Evolutionary conservation across 352 stramenopile species (phyloP), one percentile per base, ranked within the genome.

Genomic region (Phytophthora constricta): DNA sequence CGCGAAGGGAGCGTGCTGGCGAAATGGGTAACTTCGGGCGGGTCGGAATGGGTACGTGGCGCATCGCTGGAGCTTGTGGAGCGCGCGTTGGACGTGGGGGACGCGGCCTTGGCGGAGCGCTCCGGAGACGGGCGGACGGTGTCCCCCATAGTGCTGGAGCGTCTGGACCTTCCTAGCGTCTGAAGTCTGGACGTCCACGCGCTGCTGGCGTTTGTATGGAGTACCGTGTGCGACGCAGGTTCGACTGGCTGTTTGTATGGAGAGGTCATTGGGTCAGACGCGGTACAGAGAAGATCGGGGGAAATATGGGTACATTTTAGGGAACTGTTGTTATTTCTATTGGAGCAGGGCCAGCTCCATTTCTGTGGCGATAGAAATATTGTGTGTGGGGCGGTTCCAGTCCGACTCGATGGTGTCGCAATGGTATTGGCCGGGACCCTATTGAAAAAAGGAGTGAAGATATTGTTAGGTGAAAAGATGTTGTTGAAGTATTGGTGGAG

Each of bases 331-430:
- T 28, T 9, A n/a, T n/a, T n/a, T 67, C 54, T 57, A 70, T n/a
- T 76, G 76, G 37, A 90, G 60, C 74, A 90, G 90, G 41, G 84
- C 84, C 3, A 90, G 58, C 52, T 93, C 84, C 86, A 94, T 94
- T 54, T 94, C 84, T 3, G 86, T 94, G 20, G 86, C 86, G 62
- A 94, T 94, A 14, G 84, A 89, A 65, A 94, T 92, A 74, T 94
- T 94, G 72, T 92, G 89, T 9, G 86, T 94, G n/a, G 86, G 86
- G n/a, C 83, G 82, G 58, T 94, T 92, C 86, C 86, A 94, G 57
- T 91, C 82, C 54, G 76, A 84, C 39, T 92, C 86, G 34, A 91
- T 76, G 1, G 75, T 88, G 16, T 85, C 72, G 3, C 80, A 85
- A 48, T 87, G 91, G 75, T 94, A 94, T 11, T 89, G 75, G 3